Evolutionary conservation across 371 early-diverging fungal genomes (phyloP).

Genomic region (Lichtheimia ornata): DNA sequence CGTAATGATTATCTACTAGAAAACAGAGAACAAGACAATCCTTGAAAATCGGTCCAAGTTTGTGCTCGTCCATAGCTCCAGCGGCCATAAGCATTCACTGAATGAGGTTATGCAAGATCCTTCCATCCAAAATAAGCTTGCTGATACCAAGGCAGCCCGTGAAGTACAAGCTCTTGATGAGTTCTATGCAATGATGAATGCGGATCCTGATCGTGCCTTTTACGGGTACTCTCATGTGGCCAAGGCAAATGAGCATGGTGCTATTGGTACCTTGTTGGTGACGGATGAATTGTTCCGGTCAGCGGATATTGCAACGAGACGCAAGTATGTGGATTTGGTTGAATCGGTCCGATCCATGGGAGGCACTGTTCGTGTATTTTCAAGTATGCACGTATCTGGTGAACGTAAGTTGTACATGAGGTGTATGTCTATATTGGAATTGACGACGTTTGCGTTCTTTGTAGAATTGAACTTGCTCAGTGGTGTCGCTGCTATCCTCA

Average conservation of each 20-base stretch:
- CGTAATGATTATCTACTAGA: constrained; percentile 39
- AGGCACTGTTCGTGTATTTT: constrained; percentile 87
- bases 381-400: constrained; percentile 90
- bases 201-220: constrained; percentile 88
- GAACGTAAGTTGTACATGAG: constrained; percentile 70
- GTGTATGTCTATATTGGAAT: neutral
- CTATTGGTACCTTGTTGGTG: constrained; percentile 84
- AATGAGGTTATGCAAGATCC: constrained; percentile 92
- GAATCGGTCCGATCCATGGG: constrained; percentile 77
- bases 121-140: constrained; percentile 74
- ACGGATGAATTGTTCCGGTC: constrained; percentile 93
- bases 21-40: constrained; percentile 78
- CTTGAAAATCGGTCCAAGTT: constrained; percentile 88
- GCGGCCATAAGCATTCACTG: constrained; percentile 94
- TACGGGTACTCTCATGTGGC: constrained; percentile 88
- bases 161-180: constrained; percentile 85
- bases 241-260: constrained; percentile 84
- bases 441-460: neutral
- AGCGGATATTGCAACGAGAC: constrained; percentile 80
- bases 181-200: constrained; percentile 88
- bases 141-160: constrained; percentile 90
- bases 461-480: constrained; percentile 86
- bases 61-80: constrained; percentile 87
- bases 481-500: constrained; percentile 94
- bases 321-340: constrained; percentile 84